Conservation (phyloP, 2,329 filamentous ascomycete genomes). For the Xylariaceae sp. region DNA sequence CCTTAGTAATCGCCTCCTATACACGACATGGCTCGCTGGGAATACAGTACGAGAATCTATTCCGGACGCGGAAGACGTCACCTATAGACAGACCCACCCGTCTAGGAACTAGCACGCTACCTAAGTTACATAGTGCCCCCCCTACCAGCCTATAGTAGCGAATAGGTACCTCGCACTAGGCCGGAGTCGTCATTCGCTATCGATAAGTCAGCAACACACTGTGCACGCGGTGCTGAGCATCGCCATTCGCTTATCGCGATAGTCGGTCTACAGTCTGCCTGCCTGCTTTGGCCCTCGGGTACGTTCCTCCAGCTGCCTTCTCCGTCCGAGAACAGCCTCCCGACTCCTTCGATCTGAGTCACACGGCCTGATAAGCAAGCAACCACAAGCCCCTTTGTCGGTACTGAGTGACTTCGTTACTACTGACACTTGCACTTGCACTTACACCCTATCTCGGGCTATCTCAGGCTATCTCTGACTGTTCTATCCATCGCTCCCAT, state of each 20-base stretch:
- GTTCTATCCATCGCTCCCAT: not conserved
- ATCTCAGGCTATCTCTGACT: slow-evolving; percentile 3
- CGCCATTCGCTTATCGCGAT: not conserved
- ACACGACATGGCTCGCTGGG: no score
- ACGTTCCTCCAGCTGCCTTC: slow-evolving; percentile 3
- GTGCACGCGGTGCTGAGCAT: not conserved
- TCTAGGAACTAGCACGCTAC: not conserved
- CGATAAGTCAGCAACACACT: not conserved
- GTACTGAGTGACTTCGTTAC: slow-evolving; percentile 2
- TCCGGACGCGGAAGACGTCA: not conserved
- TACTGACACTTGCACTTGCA: slow-evolving; percentile 1
- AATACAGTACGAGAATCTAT: not conserved
- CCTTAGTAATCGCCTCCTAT: not conserved
- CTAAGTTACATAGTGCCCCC: not conserved
- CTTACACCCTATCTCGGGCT: not conserved
- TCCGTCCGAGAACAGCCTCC: slow-evolving; percentile 12
- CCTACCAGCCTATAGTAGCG: not conserved
- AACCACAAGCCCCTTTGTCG: slow-evolving; percentile 17
- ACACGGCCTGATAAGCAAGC: slow-evolving; percentile 23
- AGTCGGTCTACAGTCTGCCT: not conserved
- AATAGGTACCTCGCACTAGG: not conserved
- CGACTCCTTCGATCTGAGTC: slow-evolving; percentile 28
- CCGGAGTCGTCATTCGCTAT: not conserved
- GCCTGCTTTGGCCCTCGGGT: no score
- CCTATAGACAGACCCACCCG: not conserved